Base-by-base conservation (phyloP, 2,329 filamentous ascomycete species). In the Helotiales sp. region DNA sequence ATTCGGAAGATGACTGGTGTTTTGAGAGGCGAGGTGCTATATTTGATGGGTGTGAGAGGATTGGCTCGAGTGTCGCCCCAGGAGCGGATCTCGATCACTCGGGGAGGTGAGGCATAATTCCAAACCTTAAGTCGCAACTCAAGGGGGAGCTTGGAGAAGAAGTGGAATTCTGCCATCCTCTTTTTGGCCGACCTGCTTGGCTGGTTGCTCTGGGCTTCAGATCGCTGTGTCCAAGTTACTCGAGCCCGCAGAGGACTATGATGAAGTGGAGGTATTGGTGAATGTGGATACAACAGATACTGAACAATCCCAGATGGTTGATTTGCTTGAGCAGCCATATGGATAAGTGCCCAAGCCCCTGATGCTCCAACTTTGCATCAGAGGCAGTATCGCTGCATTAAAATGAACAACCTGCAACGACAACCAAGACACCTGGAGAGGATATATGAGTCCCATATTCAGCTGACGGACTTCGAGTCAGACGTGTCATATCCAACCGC, bases 71-170 rank as follows among this genome's bases (percentile, higher is more conserved):
- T 56, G 22, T 61, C 30, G 30, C 62, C 62, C 62, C 62, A 66
- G n/a, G 64, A 65, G 27, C 64, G 55, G n/a, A 66, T 36, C 34
- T 66, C 64, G 17, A 66, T 58, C 1, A 66, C 55, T 38, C 62
- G 59, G 6, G 49, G 31, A 3, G 53, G 55, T 1, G 44, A 29
- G 9, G 62, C 56, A 15, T 65, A 59, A 7, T 48, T 40, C 67
- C 67, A 69, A 24, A 69, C 62, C 38, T 58, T 55, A 5, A 69
- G 52, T 5, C 66, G 57, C 3, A 69, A 56, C 38, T 69, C 66
- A 30, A 61, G 52, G 2, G 66, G 63, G 10, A 69, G 55, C 4
- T 52, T 22, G 6, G 58, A 38, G 33, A 69, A 69, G 48, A 58
- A 51, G 15, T 38, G 46, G 48, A 69, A 67, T 1, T 19, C 46